A percentile compares a stretch with the other conserved stretches of the same genome.
Conservation (phyloP, 2,329 filamentous ascomycete genomes). For the Claviceps cyperi region DNA sequence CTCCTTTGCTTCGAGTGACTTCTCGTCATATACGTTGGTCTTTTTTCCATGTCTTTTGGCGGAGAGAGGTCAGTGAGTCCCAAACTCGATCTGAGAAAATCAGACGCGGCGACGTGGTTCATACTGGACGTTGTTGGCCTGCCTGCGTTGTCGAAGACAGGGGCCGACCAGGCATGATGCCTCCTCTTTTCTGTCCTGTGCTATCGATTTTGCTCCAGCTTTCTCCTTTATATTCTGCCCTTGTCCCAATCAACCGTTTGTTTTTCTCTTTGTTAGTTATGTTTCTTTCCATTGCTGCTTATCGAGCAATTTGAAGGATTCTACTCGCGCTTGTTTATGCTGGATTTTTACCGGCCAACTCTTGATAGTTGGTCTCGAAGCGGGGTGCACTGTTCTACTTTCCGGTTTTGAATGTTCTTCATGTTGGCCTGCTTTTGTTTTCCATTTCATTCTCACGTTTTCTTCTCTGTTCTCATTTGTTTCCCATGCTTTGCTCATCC, state of each 20-base stretch:
- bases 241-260: neutral
- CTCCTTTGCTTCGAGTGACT: too few relatives aligned
- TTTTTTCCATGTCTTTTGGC: neutral
- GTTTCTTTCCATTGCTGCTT: constrained; percentile 3
- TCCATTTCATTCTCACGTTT: neutral
- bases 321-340: constrained; percentile 20
- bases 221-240: constrained; percentile 5
- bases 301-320: constrained; percentile 15
- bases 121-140: constrained; percentile 8
- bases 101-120: constrained; percentile 9
- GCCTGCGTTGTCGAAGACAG: constrained; percentile 13
- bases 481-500: too few relatives aligned
- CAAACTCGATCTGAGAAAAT: neutral
- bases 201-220: constrained; percentile 6
- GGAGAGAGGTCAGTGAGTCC: neutral
- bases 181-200: constrained; percentile 15
- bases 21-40: constrained; percentile 6
- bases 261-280: constrained; percentile 9
- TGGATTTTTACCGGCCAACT: constrained; percentile 15
- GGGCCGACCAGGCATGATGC: constrained; percentile 20
- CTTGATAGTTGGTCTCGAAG: constrained; percentile 17
- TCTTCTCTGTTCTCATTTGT: constrained; percentile 5
- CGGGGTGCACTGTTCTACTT: constrained; percentile 22
- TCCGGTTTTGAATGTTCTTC: constrained; percentile 17
- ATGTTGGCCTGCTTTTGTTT: constrained; percentile 5